Percentiles rank a stretch among this genome's conserved stretches.
Conservation (phyloP, 352 stramenopile species). For the Globisporangium ultimum region DNA sequence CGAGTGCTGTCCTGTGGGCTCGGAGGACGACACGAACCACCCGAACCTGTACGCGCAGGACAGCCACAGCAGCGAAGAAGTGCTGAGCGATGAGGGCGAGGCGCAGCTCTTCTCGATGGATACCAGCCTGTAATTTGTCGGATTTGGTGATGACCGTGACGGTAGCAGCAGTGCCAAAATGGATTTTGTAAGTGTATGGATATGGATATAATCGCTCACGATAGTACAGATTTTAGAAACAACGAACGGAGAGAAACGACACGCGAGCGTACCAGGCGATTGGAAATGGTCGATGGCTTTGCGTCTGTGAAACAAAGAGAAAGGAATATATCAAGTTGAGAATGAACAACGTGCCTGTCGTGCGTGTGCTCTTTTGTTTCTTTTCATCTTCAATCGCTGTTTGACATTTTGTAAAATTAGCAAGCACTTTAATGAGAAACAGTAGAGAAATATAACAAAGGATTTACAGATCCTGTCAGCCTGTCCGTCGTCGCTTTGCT, state of each 20-base stretch:
- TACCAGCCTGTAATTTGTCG: not conserved
- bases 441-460: no score
- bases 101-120: slow-evolving; percentile 16
- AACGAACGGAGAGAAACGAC: not conserved
- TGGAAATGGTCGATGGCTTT: no score
- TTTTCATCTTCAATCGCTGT: no score
- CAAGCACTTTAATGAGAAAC: no score
- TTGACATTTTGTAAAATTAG: no score
- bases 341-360: no score
- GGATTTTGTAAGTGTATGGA: not conserved
- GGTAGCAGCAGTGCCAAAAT: no score
- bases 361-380: no score
- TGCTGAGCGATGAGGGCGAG: slow-evolving; percentile 56
- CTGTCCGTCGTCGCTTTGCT: slow-evolving; percentile 15
- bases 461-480: slow-evolving; percentile 1
- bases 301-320: no score
- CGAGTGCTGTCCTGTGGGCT: slow-evolving; percentile 19
- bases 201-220: not conserved
- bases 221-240: no score
- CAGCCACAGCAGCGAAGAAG: slow-evolving; percentile 51
- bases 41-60: slow-evolving; percentile 43
- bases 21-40: slow-evolving; percentile 42
- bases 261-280: not conserved
- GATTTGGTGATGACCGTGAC: no score
- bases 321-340: no score